phyloP scores from a whole-genome alignment of 1,284 basidiomycete genomes.

The Moesziomyces parantarcticus region DNA sequence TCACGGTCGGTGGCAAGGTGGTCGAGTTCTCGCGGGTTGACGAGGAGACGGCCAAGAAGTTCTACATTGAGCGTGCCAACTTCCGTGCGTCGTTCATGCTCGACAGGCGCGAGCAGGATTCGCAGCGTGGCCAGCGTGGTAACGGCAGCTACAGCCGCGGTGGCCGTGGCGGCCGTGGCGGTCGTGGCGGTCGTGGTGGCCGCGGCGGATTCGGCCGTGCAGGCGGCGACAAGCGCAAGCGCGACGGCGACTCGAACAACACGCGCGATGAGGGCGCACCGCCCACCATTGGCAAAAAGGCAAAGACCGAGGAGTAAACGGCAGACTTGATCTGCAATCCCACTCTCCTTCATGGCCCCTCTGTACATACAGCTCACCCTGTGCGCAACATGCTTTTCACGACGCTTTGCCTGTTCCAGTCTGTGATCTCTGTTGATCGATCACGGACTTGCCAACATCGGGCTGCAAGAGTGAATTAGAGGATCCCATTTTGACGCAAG shows the following conservation, averaged over 20 bases:
- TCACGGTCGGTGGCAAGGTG: constrained; percentile 69
- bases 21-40: constrained; percentile 66
- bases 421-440: not conserved
- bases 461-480: not conserved
- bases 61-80: constrained; percentile 77
- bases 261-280: constrained; percentile 28
- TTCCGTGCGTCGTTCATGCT: constrained; percentile 71
- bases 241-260: constrained; percentile 24
- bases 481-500: not conserved
- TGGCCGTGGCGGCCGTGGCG: constrained; percentile 67
- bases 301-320: constrained; percentile 36
- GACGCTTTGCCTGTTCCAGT: not conserved
- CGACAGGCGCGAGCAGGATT: constrained; percentile 66
- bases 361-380: constrained; percentile 4
- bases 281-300: constrained; percentile 47
- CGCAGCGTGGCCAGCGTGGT: constrained; percentile 72
- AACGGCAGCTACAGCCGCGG: constrained; percentile 62
- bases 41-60: constrained; percentile 79
- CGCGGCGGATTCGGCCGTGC: constrained; percentile 60
- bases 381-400: constrained; percentile 1
- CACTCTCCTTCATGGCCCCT: not conserved
- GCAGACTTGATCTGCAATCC: too few relatives aligned
- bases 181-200: constrained; percentile 58
- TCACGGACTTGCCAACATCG: too few relatives aligned
- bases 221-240: constrained; percentile 57